These are phyloP conservation scores for Debaryomyces robertsiae DNA, from an alignment of 1,139 yeast species.

Conservation along the genomic window DNA sequence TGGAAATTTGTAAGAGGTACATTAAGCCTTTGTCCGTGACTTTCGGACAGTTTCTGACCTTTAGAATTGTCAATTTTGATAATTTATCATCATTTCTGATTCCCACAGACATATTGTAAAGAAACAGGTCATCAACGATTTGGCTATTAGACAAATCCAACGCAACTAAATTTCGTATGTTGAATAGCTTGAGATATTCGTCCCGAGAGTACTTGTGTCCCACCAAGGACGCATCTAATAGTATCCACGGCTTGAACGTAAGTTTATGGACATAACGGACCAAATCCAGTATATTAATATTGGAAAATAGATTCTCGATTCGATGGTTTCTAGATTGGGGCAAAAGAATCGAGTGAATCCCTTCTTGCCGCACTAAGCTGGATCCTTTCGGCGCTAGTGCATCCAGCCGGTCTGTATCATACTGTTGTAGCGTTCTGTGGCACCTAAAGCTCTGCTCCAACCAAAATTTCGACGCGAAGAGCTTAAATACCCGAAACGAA, in stretches of 20 bases:
- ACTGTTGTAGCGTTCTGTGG: conserved; percentile 19
- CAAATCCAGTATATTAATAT: conserved; percentile 27
- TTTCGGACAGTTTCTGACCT: conserved; percentile 28
- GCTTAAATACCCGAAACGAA: conserved; percentile 29
- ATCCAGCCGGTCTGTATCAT: neutral
- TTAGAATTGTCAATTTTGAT: conserved; percentile 26
- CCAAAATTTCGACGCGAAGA: conserved; percentile 31
- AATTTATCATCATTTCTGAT: conserved; percentile 27
- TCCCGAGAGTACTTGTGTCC: conserved; percentile 20
- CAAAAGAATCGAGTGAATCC: conserved; percentile 12
- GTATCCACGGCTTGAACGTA: conserved; percentile 20
- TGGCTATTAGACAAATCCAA: conserved; percentile 34
- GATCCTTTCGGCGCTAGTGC: no score
- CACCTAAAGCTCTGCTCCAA: conserved; percentile 24
- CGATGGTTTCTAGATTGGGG: conserved; percentile 27
- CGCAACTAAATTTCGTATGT: conserved; percentile 32
- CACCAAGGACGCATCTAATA: conserved; percentile 22
- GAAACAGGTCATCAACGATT: conserved; percentile 34
- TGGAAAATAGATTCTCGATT: conserved; percentile 38
- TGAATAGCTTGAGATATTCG: conserved; percentile 31
- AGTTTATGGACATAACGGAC: conserved; percentile 20
- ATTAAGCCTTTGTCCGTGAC: conserved; percentile 24
- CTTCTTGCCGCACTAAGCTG: conserved; percentile 1
- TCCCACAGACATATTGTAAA: conserved; percentile 28
- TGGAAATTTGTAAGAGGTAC: conserved; percentile 19